These are phyloP conservation scores for Diphasiastrum complanatum DNA, from an alignment of 83 land plant species.

Conservation along the genomic window DNA sequence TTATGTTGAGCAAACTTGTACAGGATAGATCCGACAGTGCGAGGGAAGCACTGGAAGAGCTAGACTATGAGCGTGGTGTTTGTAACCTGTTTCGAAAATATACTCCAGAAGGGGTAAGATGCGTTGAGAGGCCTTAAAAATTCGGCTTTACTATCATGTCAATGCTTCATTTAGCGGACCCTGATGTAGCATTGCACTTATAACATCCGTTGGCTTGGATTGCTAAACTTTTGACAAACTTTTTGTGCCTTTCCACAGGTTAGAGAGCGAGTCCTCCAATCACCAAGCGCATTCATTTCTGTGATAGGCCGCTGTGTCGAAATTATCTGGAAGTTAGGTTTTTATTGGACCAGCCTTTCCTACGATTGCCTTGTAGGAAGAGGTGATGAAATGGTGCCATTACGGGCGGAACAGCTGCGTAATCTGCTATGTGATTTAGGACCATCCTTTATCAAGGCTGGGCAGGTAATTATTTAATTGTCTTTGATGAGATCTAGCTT, in stretches of 20 bases:
- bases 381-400: constrained; percentile 84
- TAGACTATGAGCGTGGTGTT: constrained; percentile 9
- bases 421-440: constrained; percentile 78
- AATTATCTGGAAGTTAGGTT: constrained; percentile 76
- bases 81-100: constrained; percentile 10
- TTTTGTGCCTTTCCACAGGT: constrained; percentile 55
- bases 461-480: constrained; percentile 84
- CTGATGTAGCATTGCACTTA: too few relatives aligned
- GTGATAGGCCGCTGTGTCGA: constrained; percentile 73
- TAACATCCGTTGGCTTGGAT: too few relatives aligned
- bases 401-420: constrained; percentile 81
- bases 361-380: constrained; percentile 81
- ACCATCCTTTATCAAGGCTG: constrained; percentile 96
- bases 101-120: constrained; percentile 5
- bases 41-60: constrained; percentile 6
- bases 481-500: constrained; percentile 4
- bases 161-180: too few relatives aligned
- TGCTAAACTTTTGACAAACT: too few relatives aligned
- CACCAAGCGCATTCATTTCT: constrained; percentile 53
- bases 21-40: too few relatives aligned
- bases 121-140: too few relatives aligned
- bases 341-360: constrained; percentile 70
- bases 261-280: constrained; percentile 62
- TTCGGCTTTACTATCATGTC: too few relatives aligned
- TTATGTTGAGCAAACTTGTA: too few relatives aligned